Conservation (phyloP, 192 early-diverging fungal species). For the Coemansia sp. region DNA sequence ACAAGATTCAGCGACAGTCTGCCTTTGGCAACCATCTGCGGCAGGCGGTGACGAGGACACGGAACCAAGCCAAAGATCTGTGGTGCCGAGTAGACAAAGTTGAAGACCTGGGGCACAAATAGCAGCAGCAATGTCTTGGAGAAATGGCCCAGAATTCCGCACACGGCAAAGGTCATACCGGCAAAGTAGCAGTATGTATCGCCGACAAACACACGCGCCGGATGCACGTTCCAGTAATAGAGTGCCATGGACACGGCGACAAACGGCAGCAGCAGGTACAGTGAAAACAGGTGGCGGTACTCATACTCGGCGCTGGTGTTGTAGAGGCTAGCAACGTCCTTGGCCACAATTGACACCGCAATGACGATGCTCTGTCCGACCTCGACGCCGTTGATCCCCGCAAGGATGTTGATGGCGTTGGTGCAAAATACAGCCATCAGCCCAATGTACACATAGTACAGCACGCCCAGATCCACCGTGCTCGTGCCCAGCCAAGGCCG, state of each 20-base stretch:
- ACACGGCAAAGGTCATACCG: slow-evolving; percentile 98
- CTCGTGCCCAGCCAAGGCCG: slow-evolving; percentile 61
- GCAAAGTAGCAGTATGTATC: slow-evolving; percentile 98
- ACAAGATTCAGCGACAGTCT: slow-evolving; percentile 10
- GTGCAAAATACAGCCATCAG: slow-evolving; percentile 90
- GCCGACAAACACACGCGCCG: slow-evolving; percentile 88
- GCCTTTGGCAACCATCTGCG: slow-evolving; percentile 39
- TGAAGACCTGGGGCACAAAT: slow-evolving; percentile 95
- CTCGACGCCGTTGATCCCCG: slow-evolving; percentile 97
- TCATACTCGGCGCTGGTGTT: slow-evolving; percentile 50
- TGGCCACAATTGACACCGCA: slow-evolving; percentile 68
- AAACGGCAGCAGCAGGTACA: slow-evolving; percentile 92
- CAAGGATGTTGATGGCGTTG: slow-evolving; percentile 96
- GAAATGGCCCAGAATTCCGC: slow-evolving; percentile 90
- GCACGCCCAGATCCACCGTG: slow-evolving; percentile 72
- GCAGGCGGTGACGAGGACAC: slow-evolving; percentile 95
- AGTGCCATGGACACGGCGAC: slow-evolving; percentile 79
- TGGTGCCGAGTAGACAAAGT: slow-evolving; percentile 92
- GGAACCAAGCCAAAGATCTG: slow-evolving; percentile 92
- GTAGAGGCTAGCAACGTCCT: slow-evolving; percentile 38
- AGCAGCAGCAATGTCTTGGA: slow-evolving; percentile 90
- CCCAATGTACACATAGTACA: slow-evolving; percentile 94
- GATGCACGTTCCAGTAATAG: slow-evolving; percentile 88
- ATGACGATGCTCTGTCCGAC: slow-evolving; percentile 90
- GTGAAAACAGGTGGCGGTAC: slow-evolving; percentile 76